A percentile compares a stretch with the other conserved stretches of the same genome.
phyloP scores from a whole-genome alignment of 257 asterid species.

The Solanum etuberosum region DNA sequence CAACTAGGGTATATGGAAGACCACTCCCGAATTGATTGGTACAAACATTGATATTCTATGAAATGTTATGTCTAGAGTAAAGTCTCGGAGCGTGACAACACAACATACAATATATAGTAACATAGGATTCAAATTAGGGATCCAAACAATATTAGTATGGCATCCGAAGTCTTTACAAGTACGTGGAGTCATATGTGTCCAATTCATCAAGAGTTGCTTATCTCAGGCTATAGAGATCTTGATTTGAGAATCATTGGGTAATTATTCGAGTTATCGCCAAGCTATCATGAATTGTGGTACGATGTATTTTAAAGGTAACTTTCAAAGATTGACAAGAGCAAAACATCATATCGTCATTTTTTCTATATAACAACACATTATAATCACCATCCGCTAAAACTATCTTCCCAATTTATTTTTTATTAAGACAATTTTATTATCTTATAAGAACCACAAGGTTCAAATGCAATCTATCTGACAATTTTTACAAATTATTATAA shows the following conservation, averaged over 20 bases:
- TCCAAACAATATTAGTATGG: not conserved
- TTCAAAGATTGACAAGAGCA: constrained; percentile 7
- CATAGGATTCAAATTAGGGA: constrained; percentile 8
- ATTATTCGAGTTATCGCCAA: not conserved
- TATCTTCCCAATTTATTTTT: too few relatives aligned
- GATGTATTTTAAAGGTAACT: constrained; percentile 10
- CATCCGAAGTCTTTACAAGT: constrained; percentile 1
- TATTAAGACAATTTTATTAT: too few relatives aligned
- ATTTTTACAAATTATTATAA: too few relatives aligned
- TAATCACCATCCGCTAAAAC: too few relatives aligned
- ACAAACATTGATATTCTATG: too few relatives aligned
- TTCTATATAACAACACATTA: too few relatives aligned
- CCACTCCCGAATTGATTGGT: too few relatives aligned
- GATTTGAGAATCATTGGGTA: constrained; percentile 5
- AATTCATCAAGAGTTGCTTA: constrained; percentile 10
- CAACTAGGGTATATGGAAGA: too few relatives aligned
- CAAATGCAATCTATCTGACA: too few relatives aligned
- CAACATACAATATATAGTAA: constrained; percentile 4
- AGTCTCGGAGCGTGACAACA: too few relatives aligned
- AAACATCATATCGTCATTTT: not conserved
- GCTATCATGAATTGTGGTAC: constrained; percentile 7
- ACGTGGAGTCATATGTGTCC: constrained; percentile 11
- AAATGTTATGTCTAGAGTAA: too few relatives aligned
- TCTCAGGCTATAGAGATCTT: constrained; percentile 19
- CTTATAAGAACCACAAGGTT: too few relatives aligned